Base-by-base conservation (phyloP, 345 rosid genomes). In the Crucihimalaya himalaica region DNA sequence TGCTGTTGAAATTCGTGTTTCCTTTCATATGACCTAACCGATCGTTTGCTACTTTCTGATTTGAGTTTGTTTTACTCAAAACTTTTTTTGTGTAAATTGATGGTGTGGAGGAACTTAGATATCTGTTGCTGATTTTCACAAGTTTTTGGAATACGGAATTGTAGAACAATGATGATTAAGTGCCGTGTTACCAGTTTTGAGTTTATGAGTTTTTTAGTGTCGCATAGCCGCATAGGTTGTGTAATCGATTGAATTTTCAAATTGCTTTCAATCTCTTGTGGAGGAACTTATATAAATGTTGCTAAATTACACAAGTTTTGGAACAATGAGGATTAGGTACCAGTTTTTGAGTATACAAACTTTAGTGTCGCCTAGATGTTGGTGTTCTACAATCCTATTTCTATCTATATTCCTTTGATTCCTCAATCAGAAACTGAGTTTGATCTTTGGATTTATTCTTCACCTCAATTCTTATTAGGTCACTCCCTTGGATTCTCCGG, bases 401-500 rank as follows among this genome's bases (percentile, higher is more conserved):
- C 32, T 39, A 51, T 58, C 34, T 70, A 58, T 15, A 31, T 20
- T 29, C 2, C 31, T 39, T 28, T 13, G 23, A 11, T 52, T 72
- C 16, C 27, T 46, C 12, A 58, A 21, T 46, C 21, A 23, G 32
- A 43, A 19, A 1, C 11, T 57, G 59, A 50, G 27, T 68, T 48
- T 66, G 66, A 58, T 58, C 6, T 61, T 47, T 43, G 18, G 40
- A 35, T 8, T 39, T 66, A 55, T 4, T 5, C 9, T 43, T 50
- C 5, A 47, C 45, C 56, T 66, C 14, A 34, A 53, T 50, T 35
- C 42, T 56, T 4, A 28, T 14, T n/a, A 90, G 97, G 83, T 75
- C 87, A 82, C 73, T 90, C 66, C 93, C 99, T 61, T 95, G 86
- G 95, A 82, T 90, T 79, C 79, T 92, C 42, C 85, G 83, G 76